Conservation (phyloP, 768 basidiomycete species). For the Cyathus striatus region DNA sequence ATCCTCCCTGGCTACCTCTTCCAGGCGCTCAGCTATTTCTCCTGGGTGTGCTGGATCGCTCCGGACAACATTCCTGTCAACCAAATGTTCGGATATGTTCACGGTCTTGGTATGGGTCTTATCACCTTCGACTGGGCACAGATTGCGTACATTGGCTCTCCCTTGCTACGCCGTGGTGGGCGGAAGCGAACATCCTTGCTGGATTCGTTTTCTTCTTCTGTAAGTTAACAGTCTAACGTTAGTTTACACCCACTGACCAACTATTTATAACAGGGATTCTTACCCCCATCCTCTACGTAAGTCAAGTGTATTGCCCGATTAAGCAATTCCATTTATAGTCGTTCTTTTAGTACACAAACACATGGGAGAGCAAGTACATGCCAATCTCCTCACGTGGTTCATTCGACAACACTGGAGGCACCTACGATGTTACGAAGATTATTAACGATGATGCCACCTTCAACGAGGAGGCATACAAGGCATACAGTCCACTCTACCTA, state of each 20-base stretch:
- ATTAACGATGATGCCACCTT: slow-evolving; percentile 49
- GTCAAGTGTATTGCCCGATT: slow-evolving; percentile 11
- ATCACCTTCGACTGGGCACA: slow-evolving; percentile 79
- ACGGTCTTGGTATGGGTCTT: slow-evolving; percentile 63
- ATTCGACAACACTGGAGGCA: slow-evolving; percentile 55
- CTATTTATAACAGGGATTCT: slow-evolving; percentile 38
- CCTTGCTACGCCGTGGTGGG: slow-evolving; percentile 83
- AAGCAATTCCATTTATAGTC: background rate
- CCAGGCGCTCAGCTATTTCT: slow-evolving; percentile 57
- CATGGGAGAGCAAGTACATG: slow-evolving; percentile 53
- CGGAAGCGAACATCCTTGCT: slow-evolving; percentile 60
- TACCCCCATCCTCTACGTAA: slow-evolving; percentile 53
- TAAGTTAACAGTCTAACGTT: slow-evolving; percentile 11
- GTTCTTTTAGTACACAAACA: slow-evolving; percentile 48
- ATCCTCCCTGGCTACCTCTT: slow-evolving; percentile 73
- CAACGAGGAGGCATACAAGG: slow-evolving; percentile 47
- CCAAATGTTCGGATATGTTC: slow-evolving; percentile 67
- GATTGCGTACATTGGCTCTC: slow-evolving; percentile 64
- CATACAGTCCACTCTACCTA: slow-evolving; percentile 60
- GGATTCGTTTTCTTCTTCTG: slow-evolving; percentile 72
- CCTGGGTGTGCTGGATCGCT: slow-evolving; percentile 59
- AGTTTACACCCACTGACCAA: background rate
- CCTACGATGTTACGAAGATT: slow-evolving; percentile 57
- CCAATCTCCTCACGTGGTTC: slow-evolving; percentile 64
- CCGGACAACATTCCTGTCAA: slow-evolving; percentile 68